Evolutionary conservation across 2,329 filamentous ascomycete genomes (phyloP).

Genomic region (Neofusicoccum laricinum): DNA sequence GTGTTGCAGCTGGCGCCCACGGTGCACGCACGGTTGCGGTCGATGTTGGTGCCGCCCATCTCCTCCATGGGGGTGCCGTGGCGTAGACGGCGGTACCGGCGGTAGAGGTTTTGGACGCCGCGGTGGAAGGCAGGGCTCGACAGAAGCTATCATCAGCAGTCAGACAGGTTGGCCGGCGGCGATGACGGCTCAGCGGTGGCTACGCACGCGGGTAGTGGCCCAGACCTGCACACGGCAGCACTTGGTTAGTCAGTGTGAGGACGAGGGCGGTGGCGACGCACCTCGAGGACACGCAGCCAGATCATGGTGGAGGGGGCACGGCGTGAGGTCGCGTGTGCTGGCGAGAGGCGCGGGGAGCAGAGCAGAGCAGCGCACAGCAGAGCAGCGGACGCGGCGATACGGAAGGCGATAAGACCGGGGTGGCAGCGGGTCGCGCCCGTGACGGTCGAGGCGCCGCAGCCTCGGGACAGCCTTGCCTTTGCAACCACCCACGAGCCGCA

Average conservation of each 20-base stretch:
- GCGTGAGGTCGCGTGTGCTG: background rate
- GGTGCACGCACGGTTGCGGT: conserved; percentile 33
- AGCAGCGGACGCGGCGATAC: background rate
- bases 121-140: conserved; percentile 55
- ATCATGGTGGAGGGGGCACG: background rate
- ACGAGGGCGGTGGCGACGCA: conserved; percentile 17
- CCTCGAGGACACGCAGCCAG: conserved; percentile 11
- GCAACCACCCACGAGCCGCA: conserved; percentile 12
- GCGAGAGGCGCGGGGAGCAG: background rate
- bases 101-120: conserved; percentile 50
- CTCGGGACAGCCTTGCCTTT: conserved; percentile 12
- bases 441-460: background rate
- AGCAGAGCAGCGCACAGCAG: no score
- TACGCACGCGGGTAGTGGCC: conserved; percentile 36
- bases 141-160: conserved; percentile 43
- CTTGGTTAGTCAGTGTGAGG: conserved; percentile 23
- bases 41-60: conserved; percentile 48
- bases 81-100: conserved; percentile 42
- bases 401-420: background rate
- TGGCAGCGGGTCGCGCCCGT: background rate
- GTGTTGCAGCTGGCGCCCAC: conserved; percentile 22
- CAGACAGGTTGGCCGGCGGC: conserved; percentile 5
- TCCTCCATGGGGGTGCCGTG: conserved; percentile 49
- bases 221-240: conserved; percentile 29
- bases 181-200: background rate